Percentiles rank a stretch among this genome's conserved stretches.
phyloP scores from a whole-genome alignment of 495 filamentous ascomycete species.

The Aspergillus panamensis region DNA sequence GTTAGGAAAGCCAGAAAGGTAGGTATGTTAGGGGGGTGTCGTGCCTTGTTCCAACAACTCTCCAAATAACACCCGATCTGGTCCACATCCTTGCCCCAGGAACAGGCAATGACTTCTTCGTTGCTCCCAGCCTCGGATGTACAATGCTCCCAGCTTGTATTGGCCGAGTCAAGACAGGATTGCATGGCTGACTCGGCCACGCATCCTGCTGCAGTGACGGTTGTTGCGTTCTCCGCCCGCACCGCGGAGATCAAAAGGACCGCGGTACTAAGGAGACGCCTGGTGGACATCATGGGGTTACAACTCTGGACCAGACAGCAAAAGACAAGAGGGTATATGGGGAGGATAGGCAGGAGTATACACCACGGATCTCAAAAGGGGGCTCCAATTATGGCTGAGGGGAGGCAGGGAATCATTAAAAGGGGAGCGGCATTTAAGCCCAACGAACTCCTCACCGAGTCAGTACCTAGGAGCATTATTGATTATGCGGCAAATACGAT shows the following conservation, averaged over 20 bases:
- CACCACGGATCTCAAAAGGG: not conserved
- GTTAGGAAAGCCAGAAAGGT: not conserved
- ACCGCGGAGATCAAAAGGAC: not conserved
- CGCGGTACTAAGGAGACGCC: not conserved
- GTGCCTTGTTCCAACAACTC: constrained; percentile 4
- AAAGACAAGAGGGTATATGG: not conserved
- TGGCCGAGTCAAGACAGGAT: constrained; percentile 4
- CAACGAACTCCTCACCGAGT: not conserved
- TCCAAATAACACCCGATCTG: not conserved
- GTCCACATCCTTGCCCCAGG: not conserved
- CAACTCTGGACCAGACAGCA: no score
- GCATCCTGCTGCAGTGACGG: not conserved
- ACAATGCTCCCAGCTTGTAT: not conserved
- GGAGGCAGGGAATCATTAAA: no score
- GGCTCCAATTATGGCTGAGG: not conserved
- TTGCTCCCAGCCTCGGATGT: not conserved
- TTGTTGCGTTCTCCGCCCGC: not conserved
- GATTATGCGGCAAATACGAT: not conserved
- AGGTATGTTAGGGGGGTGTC: not conserved
- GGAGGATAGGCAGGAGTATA: not conserved
- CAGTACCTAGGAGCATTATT: no score
- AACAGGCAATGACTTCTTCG: constrained; percentile 2
- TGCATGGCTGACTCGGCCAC: not conserved
- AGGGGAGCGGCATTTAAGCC: not conserved
- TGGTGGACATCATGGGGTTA: not conserved